A percentile compares a stretch with the other conserved stretches of the same genome.
Conservation (phyloP, 768 basidiomycete genomes). For the Lactarius pseudohatsudake region DNA sequence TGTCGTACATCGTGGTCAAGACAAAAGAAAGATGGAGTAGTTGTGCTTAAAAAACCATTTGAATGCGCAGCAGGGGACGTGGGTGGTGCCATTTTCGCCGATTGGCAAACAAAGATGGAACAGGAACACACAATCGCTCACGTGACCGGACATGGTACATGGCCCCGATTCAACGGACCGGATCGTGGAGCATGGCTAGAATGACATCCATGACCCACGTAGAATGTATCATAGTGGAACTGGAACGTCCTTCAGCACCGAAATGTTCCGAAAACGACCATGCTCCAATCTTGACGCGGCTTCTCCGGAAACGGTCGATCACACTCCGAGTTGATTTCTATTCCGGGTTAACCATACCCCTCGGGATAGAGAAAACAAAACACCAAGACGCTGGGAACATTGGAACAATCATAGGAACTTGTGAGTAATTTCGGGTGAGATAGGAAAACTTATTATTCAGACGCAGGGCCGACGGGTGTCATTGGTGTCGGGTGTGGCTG, state of each 20-base stretch:
- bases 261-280: not conserved
- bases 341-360: too few species aligned
- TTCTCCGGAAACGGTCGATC: not conserved
- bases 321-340: not conserved
- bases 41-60: not conserved
- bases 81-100: not conserved
- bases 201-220: not conserved
- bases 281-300: not conserved
- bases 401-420: not conserved
- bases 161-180: not conserved
- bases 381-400: not conserved
- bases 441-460: not conserved
- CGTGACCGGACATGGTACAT: not conserved
- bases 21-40: not conserved
- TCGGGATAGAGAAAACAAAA: too few species aligned
- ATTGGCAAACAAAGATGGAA: too few species aligned
- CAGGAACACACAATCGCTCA: not conserved
- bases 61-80: not conserved
- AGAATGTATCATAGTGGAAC: not conserved
- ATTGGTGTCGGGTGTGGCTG: too few species aligned
- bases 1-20: slow-evolving; percentile 30
- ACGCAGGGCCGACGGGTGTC: not conserved
- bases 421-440: not conserved
- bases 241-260: not conserved
- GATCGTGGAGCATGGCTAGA: not conserved